Evolutionary conservation across 805 yeast species (phyloP).

Genomic region (Nematodospora valgi): DNA sequence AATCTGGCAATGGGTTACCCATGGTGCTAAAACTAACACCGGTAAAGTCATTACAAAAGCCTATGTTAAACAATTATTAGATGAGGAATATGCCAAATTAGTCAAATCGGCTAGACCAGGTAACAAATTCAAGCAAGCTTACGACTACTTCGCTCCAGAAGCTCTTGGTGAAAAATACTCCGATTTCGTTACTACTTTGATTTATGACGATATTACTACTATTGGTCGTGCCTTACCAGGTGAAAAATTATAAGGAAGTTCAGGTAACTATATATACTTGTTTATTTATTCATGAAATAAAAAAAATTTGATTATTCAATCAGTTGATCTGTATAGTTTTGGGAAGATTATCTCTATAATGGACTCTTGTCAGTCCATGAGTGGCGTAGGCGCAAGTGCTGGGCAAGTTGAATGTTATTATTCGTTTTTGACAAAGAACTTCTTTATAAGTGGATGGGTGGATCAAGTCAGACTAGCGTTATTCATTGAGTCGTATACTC

Average conservation of each 20-base stretch:
- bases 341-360: too few relatives aligned
- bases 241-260: conserved; percentile 32
- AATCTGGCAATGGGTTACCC: conserved; percentile 80
- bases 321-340: too few relatives aligned
- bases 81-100: conserved; percentile 58
- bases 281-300: too few relatives aligned
- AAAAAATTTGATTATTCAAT: too few relatives aligned
- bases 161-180: conserved; percentile 69
- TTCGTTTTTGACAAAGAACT: too few relatives aligned
- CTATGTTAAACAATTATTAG: conserved; percentile 52
- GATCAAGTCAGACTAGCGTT: too few relatives aligned
- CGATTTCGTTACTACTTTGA: conserved; percentile 72
- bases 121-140: conserved; percentile 68
- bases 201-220: conserved; percentile 71
- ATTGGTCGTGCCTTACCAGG: conserved; percentile 41
- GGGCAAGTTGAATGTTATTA: too few relatives aligned
- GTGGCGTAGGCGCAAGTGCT: too few relatives aligned
- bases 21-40: conserved; percentile 58
- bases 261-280: conserved; percentile 1
- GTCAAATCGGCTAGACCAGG: conserved; percentile 48
- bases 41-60: conserved; percentile 58
- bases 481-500: too few relatives aligned
- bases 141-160: conserved; percentile 68
- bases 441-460: too few relatives aligned
- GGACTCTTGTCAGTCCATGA: too few relatives aligned